Percentiles rank a stretch among this genome's conserved stretches.
These are phyloP conservation scores for Panellus pusillus DNA, from an alignment of 768 basidiomycete species.

Conservation along the genomic window DNA sequence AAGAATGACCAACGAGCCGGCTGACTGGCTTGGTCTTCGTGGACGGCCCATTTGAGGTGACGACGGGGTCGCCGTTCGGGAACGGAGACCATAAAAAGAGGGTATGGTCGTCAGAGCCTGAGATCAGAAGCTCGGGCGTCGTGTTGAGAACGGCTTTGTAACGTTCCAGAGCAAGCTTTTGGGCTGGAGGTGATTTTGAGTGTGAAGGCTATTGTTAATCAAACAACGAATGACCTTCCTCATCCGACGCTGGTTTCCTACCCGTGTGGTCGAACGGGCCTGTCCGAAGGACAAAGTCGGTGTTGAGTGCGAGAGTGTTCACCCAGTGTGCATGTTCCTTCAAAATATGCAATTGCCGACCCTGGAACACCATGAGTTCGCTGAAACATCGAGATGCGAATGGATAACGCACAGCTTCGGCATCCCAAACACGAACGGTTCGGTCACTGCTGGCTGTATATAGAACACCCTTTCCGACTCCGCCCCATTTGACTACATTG, in stretches of 20 bases:
- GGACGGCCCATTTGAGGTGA: slow-evolving; percentile 30
- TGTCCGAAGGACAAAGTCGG: slow-evolving; percentile 92
- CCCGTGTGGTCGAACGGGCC: slow-evolving; percentile 91
- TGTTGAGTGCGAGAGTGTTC: slow-evolving; percentile 92
- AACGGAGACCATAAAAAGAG: slow-evolving; percentile 94
- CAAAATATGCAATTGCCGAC: slow-evolving; percentile 77
- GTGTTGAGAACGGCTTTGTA: slow-evolving; percentile 69
- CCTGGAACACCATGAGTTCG: slow-evolving; percentile 43
- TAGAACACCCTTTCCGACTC: slow-evolving; percentile 78
- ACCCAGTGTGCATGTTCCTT: slow-evolving; percentile 99
- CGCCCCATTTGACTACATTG: slow-evolving; percentile 96
- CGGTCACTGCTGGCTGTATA: slow-evolving; percentile 96
- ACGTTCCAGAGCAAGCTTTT: slow-evolving; percentile 70
- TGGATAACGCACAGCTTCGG: slow-evolving; percentile 54
- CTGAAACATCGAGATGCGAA: slow-evolving; percentile 1
- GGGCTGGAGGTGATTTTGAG: slow-evolving; percentile 47
- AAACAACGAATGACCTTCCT: slow-evolving; percentile 59
- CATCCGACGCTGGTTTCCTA: slow-evolving; percentile 76
- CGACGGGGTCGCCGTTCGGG: slow-evolving; percentile 40
- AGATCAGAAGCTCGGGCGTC: slow-evolving; percentile 83
- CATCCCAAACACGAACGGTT: slow-evolving; percentile 94
- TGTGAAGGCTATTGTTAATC: background rate
- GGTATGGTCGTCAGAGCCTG: slow-evolving; percentile 97
- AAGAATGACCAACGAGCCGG: slow-evolving; percentile 91
- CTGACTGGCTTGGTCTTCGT: slow-evolving; percentile 69